Evolutionary conservation across 164 flowering plant genomes (phyloP), one percentile per base, ranked within the genome.

Genomic region (Umbellularia californica): DNA sequence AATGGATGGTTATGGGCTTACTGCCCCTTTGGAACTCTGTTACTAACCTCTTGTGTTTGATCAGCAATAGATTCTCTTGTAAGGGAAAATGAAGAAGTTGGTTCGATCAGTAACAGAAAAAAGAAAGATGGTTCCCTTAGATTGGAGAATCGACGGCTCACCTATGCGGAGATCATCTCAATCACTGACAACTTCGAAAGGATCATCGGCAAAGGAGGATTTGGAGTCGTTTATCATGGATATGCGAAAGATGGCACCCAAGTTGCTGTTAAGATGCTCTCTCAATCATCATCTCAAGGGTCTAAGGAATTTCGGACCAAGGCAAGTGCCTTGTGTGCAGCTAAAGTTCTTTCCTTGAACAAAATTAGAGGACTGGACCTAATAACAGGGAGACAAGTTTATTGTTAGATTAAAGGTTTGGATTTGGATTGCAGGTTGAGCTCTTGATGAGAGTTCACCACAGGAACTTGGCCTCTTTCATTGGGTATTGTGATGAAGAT

Each of bases 401-500:
- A 35, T 35, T 35, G 41, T 5, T 0, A 35, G 9, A 35, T 5
- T 63, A n/a, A 20, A 20, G 52, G 5, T 5, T 51, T 51, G 69
- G 41, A 17, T 41, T 58, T 19, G 62, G 12, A 66, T 73, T 75
- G 22, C 82, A 86, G 89, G 89, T 77, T 10, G 64, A 81, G 63
- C 81, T 83, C 33, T 80, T 88, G 24, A 74, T 78, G 72, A 81
- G 74, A 73, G 83, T 88, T 72, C 84, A 85, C 67, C 90, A 86
- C 69, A 81, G 76, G 68, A 83, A 85, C 68, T 79, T 88, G 76
- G 82, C 81, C 20, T 72, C 81, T 58, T 84, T 87, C 24, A 66
- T 87, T 76, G 90, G 91, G 1, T 88, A 81, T 63, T 85, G 87
- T 25, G 71, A 83, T 70, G 87, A 85, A 47, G 83, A 70, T 52